A percentile compares a stretch with the other conserved stretches of the same genome.
phyloP scores from a whole-genome alignment of 441 rosid genomes.

The Corymbia citriodora region DNA sequence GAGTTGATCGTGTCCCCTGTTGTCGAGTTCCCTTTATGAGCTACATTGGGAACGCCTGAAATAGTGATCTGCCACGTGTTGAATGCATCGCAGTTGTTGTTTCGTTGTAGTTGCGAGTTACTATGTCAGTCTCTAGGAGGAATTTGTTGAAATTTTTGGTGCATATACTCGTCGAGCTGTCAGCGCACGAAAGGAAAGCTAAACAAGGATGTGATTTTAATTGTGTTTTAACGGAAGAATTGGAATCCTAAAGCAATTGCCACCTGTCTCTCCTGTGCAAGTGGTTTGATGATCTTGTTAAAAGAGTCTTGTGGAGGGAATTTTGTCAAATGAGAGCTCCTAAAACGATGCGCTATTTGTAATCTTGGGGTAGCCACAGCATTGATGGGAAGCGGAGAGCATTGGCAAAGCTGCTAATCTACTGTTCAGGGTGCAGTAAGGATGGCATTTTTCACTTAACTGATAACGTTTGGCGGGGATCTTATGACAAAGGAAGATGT shows the following conservation, averaged over 20 bases:
- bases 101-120: not conserved
- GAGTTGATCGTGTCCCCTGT: not conserved
- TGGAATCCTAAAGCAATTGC: constrained; percentile 95
- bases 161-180: constrained; percentile 88
- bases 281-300: constrained; percentile 96
- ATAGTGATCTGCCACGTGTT: not conserved
- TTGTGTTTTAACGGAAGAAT: constrained; percentile 76
- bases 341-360: constrained; percentile 84
- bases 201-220: constrained; percentile 72
- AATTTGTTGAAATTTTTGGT: not conserved
- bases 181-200: constrained; percentile 88
- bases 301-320: constrained; percentile 90
- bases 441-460: constrained; percentile 65
- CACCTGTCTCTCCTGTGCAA: constrained; percentile 77
- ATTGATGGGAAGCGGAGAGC: constrained; percentile 99
- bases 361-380: constrained; percentile 82
- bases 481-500: constrained; percentile 30
- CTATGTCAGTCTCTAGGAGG: not conserved
- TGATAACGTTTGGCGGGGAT: constrained; percentile 49
- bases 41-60: not conserved
- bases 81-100: not conserved
- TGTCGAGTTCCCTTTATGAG: not conserved
- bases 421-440: constrained; percentile 74
- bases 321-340: constrained; percentile 89
- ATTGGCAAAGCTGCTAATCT: constrained; percentile 84